Conservation (phyloP, 1,139 yeast species). For the Debaryomyces sp. region DNA sequence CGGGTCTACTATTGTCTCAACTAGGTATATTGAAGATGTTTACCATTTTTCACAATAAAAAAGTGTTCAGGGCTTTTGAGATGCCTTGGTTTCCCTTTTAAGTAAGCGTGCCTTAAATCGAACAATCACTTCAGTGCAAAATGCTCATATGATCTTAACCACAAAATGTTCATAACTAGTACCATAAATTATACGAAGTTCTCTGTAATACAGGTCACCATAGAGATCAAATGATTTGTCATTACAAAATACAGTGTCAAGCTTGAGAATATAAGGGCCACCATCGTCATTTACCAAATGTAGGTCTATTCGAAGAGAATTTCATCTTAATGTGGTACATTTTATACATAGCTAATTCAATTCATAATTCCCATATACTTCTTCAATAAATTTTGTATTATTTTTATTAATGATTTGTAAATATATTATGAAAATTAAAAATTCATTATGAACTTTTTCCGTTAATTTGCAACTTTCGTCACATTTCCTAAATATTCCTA, state of each 20-base stretch:
- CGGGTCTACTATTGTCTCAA: not conserved
- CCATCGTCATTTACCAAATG: too few relatives aligned
- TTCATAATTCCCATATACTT: not conserved
- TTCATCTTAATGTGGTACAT: too few relatives aligned
- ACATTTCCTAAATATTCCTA: not conserved
- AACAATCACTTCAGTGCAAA: not conserved
- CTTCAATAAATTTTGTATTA: not conserved
- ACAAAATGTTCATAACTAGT: not conserved
- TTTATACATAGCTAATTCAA: too few relatives aligned
- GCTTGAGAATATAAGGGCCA: not conserved
- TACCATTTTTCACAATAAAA: not conserved
- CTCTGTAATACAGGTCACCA: not conserved
- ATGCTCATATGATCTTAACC: not conserved
- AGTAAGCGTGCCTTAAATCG: not conserved
- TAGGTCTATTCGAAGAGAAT: too few relatives aligned
- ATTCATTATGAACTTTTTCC: not conserved
- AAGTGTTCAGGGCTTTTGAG: not conserved
- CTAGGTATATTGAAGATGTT: not conserved
- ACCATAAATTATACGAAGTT: not conserved
- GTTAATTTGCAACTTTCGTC: not conserved
- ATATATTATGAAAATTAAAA: not conserved
- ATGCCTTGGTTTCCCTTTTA: not conserved
- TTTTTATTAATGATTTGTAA: not conserved
- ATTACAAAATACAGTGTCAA: not conserved
- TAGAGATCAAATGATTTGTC: not conserved